Evolutionary conservation across 345 rosid species (phyloP).

Genomic region (Euclidium syriacum): DNA sequence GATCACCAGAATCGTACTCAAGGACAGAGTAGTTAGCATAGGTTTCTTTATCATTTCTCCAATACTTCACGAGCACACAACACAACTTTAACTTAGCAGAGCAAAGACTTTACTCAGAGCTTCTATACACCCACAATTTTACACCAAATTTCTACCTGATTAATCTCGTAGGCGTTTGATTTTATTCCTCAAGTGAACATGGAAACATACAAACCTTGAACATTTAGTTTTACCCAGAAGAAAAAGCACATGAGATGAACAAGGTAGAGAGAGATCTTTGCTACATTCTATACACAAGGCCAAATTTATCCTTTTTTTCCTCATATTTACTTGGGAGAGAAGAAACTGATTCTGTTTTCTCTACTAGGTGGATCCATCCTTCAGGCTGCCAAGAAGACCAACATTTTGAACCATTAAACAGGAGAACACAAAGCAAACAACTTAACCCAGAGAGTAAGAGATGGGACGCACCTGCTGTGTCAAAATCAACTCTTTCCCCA

Average conservation of each 20-base stretch:
- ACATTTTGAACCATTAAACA: background rate
- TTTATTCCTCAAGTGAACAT: background rate
- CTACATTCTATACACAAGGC: conserved; percentile 17
- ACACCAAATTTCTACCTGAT: too few relatives aligned
- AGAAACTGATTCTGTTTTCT: background rate
- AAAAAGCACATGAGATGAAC: background rate
- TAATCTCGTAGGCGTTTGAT: background rate
- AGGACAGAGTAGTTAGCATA: too few relatives aligned
- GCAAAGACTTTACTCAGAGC: too few relatives aligned
- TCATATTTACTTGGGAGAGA: conserved; percentile 13
- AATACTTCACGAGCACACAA: too few relatives aligned
- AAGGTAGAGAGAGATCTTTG: background rate
- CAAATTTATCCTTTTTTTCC: background rate
- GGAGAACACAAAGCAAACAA: background rate
- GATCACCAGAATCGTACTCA: too few relatives aligned
- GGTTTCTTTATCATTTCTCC: too few relatives aligned
- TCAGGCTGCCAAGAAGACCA: conserved; percentile 11
- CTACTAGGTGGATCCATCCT: conserved; percentile 17
- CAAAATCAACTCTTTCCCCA: conserved; percentile 76
- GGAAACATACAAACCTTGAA: background rate
- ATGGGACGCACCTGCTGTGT: conserved; percentile 42
- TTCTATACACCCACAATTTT: too few relatives aligned
- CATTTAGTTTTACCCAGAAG: background rate
- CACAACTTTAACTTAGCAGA: too few relatives aligned
- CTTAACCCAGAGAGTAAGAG: background rate